Percentiles rank a stretch among this genome's conserved stretches.
Conservation (phyloP, 768 basidiomycete species). For the Rhizopogon vulgaris region DNA sequence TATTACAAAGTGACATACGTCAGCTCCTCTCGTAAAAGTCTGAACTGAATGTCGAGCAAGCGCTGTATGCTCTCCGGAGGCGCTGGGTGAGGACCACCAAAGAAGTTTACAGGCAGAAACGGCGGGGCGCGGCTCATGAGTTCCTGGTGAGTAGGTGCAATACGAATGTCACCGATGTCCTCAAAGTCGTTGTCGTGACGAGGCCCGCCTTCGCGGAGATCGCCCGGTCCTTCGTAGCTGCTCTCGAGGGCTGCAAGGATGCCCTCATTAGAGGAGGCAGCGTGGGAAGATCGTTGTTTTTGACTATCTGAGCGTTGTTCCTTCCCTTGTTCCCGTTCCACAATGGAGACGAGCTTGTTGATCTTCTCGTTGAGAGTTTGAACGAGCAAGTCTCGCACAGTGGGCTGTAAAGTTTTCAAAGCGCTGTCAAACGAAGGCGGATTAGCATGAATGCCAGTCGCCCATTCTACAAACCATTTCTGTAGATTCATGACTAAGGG, state of each 20-base stretch:
- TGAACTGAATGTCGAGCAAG: slow-evolving; percentile 68
- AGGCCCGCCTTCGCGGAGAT: slow-evolving; percentile 38
- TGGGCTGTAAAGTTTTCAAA: slow-evolving; percentile 22
- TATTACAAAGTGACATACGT: slow-evolving; percentile 34
- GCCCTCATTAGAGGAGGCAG: slow-evolving; percentile 23
- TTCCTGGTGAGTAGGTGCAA: slow-evolving; percentile 65
- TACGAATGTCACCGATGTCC: slow-evolving; percentile 52
- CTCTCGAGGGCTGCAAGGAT: slow-evolving; percentile 32
- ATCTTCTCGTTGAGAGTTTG: slow-evolving; percentile 25
- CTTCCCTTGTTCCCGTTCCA: slow-evolving; percentile 43
- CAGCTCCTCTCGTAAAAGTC: slow-evolving; percentile 67
- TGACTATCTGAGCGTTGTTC: slow-evolving; percentile 18
- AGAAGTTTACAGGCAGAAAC: slow-evolving; percentile 57
- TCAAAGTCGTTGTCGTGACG: slow-evolving; percentile 66
- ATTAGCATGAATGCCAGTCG: slow-evolving; percentile 27
- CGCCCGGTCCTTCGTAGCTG: slow-evolving; percentile 52
- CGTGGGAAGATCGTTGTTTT: not conserved
- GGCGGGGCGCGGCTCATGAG: slow-evolving; percentile 42
- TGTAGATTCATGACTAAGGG: slow-evolving; percentile 36
- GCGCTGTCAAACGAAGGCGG: slow-evolving; percentile 43
- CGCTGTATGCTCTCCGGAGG: slow-evolving; percentile 55
- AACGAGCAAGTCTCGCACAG: slow-evolving; percentile 33
- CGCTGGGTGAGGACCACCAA: slow-evolving; percentile 56
- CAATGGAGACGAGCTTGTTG: slow-evolving; percentile 33
- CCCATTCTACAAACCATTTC: slow-evolving; percentile 46